Evolutionary conservation across 202 grass and related monocot species (phyloP).

Genomic region (Setaria italica): DNA sequence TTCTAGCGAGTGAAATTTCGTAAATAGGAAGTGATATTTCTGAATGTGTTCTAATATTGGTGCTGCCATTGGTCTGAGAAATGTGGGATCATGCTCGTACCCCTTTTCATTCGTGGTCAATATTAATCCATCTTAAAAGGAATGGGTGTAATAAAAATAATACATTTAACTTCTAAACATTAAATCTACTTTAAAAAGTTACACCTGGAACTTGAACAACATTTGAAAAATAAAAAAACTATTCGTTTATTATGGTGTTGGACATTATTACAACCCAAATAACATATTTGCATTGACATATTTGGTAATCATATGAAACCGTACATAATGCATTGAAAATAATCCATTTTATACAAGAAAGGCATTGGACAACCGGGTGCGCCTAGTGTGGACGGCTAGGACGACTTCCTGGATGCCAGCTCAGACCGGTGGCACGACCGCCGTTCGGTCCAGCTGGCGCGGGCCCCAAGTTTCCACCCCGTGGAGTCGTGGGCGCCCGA

Average conservation of each 20-base stretch:
- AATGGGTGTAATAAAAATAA: not conserved
- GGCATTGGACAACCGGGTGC: not conserved
- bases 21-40: no score
- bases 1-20: no score
- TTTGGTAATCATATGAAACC: not conserved
- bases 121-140: no score
- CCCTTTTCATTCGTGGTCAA: no score
- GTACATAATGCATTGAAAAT: no score
- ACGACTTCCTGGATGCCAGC: not conserved
- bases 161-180: not conserved
- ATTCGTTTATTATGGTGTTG: not conserved
- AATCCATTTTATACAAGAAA: no score
- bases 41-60: no score
- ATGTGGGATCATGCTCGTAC: no score
- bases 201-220: no score
- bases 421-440: not conserved
- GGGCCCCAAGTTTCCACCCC: not conserved
- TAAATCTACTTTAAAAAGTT: not conserved
- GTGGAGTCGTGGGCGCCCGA: not conserved
- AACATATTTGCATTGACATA: not conserved
- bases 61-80: no score
- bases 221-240: not conserved
- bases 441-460: conserved; percentile 4
- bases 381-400: not conserved
- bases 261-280: not conserved